Base-by-base conservation (phyloP, 441 rosid genomes). In the Capsella rubella region DNA sequence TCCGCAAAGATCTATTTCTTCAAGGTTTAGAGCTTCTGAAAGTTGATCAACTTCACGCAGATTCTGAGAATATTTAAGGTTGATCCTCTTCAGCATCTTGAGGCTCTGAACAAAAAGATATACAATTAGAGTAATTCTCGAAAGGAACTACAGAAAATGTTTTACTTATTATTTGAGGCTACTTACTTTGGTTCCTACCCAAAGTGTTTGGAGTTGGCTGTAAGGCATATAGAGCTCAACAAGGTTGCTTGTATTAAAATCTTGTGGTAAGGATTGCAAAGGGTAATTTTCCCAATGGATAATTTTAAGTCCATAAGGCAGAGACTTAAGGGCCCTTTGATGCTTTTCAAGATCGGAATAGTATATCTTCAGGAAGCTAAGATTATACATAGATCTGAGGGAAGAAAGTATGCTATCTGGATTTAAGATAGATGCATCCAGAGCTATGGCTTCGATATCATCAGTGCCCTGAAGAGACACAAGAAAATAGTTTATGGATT, bases 211-310 rank as follows among this genome's bases (percentile, higher is more conserved):
- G 29, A 81, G 64, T 37, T 50, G 50, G 54, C 81, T 80, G n/a
- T 50, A 27, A 37, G 72, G 64, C 71, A 83, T 60, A 21, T 52
- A 28, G 55, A 83, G 74, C 15, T 49, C 64, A 10, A 75, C 80
- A 49, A 80, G 77, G 34, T 69, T 69, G 27, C 55, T 16, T 3
- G 59, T 49, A 62, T 52, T 31, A 47, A 80, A 60, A 29, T 42
- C 43, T 39, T 73, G 64, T 27, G 78, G 82, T 51, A 83, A 49
- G 12, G 60, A 78, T 29, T n/a, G 50, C 40, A 83, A 60, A 8
- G 77, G 81, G 31, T 54, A 83, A 60, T 28, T 6, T 5, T 61
- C 11, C 83, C 87, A 84, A 1, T 7, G 31, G 2, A 82, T 72
- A 53, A 70, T 5, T 29, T 78, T 52, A 43, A 84, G 47, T 14